Percentiles rank a stretch among this genome's conserved stretches.
phyloP scores from a whole-genome alignment of 2,329 filamentous ascomycete species.

The Beauveria bassiana region DNA sequence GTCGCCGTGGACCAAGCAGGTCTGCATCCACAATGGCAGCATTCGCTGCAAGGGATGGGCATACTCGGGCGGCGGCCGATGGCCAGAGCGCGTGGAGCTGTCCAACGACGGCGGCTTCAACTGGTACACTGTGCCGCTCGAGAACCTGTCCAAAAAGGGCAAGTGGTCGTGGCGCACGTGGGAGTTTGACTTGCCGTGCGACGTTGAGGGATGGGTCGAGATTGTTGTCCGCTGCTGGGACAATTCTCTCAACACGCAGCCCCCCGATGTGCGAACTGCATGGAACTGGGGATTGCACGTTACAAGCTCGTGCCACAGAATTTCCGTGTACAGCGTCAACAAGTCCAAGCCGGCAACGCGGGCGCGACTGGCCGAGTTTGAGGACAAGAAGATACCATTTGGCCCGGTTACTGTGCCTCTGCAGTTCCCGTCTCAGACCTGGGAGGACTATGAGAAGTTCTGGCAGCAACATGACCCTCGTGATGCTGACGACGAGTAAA shows the following conservation, averaged over 20 bases:
- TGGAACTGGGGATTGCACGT: conserved; percentile 64
- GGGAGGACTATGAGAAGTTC: conserved; percentile 38
- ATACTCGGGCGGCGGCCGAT: conserved; percentile 49
- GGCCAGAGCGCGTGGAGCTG: conserved; percentile 57
- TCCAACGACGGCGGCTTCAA: conserved; percentile 54
- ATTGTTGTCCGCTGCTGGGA: conserved; percentile 54
- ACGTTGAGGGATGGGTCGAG: conserved; percentile 55
- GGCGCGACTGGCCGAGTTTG: conserved; percentile 41
- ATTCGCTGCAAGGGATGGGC: conserved; percentile 52
- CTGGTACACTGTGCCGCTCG: conserved; percentile 55
- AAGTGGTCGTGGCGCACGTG: conserved; percentile 58
- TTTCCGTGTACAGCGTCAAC: conserved; percentile 58
- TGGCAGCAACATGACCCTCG: conserved; percentile 22
- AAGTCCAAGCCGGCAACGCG: conserved; percentile 38
- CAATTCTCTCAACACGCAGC: conserved; percentile 54
- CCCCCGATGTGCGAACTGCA: conserved; percentile 42
- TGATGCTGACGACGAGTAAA: conserved; percentile 17
- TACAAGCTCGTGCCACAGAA: conserved; percentile 52
- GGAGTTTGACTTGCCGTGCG: conserved; percentile 54
- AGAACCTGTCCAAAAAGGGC: conserved; percentile 54
- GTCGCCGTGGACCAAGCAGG: conserved; percentile 52
- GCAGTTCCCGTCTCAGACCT: conserved; percentile 38
- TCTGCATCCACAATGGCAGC: conserved; percentile 51
- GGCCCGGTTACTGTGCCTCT: conserved; percentile 47
- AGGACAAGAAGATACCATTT: conserved; percentile 38